Evolutionary conservation across 208 protist genomes (phyloP), one percentile per base, ranked within the genome.

Genomic region (Herpetomonas samuelpessoai): DNA sequence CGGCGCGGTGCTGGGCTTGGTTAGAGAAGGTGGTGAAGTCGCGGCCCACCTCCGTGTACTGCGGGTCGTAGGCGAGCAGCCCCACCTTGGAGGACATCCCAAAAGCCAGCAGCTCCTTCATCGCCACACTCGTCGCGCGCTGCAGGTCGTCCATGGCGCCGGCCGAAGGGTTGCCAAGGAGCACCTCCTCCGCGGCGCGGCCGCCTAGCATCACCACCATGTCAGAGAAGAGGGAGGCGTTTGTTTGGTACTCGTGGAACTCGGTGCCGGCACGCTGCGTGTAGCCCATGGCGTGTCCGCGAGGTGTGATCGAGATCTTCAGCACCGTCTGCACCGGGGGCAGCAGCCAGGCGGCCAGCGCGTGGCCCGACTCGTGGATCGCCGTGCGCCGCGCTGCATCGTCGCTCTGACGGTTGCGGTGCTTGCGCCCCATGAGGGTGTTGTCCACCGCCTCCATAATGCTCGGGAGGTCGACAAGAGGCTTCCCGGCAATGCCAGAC

Each of bases 141-240:
- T 96, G 87, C 30, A 96, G 70, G 70, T 94, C 87, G 62, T 96
- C 91, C 74, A 90, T 87, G 28, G 91, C 91, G 10, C 87, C 87
- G 22, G 86, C 88, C 30, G 97, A 98, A 18, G 89, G 74, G 41
- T 91, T 62, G 18, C 83, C 82, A 27, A 97, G 88, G 28, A 98
- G 71, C 26, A 91, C 72, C 61, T 91, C 83, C 70, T 96, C 91
- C 55, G 91, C 82, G 7, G 80, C 83, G 6, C 91, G 86, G 16
- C 91, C 91, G 46, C 88, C 88, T 0, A 96, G 60, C 75, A 93
- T 83, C 10, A 96, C 88, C 49, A 89, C 77, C 65, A 96, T 80
- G 50, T 94, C 83, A 19, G 86, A 71, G 31, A 93, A 91, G 47
- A 96, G 86, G 35, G 82, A 92, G 21, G 73, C 83, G 61, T 93